Evolutionary conservation across 106 monocot species (phyloP).

Genomic region (Acorus gramineus): DNA sequence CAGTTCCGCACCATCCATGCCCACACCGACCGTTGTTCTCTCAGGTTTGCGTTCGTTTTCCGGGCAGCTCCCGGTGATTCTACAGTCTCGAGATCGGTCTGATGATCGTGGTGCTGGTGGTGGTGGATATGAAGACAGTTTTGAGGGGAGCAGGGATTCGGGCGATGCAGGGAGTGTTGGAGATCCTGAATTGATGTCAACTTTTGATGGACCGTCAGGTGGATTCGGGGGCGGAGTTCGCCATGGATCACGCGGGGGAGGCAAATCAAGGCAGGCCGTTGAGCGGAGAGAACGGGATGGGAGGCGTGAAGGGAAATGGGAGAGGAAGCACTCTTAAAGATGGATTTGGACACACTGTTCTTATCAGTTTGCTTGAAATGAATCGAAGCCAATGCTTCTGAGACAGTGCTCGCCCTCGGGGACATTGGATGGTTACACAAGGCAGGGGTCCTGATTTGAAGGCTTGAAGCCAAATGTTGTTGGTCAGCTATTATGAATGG

Average conservation of each 20-base stretch:
- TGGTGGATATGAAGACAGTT: slow-evolving; percentile 38
- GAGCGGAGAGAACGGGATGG: slow-evolving; percentile 77
- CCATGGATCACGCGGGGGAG: slow-evolving; percentile 34
- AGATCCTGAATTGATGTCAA: slow-evolving; percentile 50
- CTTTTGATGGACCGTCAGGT: slow-evolving; percentile 38
- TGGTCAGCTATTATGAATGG: too few relatives aligned
- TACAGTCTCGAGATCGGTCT: slow-evolving; percentile 58
- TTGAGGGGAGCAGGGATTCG: slow-evolving; percentile 67
- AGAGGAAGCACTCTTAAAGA: slow-evolving; percentile 58
- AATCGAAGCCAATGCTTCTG: too few relatives aligned
- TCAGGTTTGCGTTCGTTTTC: slow-evolving; percentile 49
- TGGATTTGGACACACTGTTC: too few relatives aligned
- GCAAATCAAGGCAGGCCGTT: slow-evolving; percentile 53
- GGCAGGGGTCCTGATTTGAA: too few relatives aligned
- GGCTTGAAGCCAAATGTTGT: too few relatives aligned
- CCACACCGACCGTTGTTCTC: slow-evolving; percentile 33
- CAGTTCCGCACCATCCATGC: not conserved
- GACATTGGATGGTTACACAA: too few relatives aligned
- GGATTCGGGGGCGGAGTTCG: slow-evolving; percentile 29
- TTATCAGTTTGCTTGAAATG: too few relatives aligned
- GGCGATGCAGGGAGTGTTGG: slow-evolving; percentile 74
- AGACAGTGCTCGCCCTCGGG: too few relatives aligned
- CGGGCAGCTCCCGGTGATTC: slow-evolving; percentile 61
- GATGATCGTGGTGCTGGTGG: slow-evolving; percentile 22
- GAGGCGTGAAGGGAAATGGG: slow-evolving; percentile 93